These are phyloP conservation scores for Yamadazyma ubonensis DNA, from an alignment of 805 yeast genomes.

Conservation along the genomic window DNA sequence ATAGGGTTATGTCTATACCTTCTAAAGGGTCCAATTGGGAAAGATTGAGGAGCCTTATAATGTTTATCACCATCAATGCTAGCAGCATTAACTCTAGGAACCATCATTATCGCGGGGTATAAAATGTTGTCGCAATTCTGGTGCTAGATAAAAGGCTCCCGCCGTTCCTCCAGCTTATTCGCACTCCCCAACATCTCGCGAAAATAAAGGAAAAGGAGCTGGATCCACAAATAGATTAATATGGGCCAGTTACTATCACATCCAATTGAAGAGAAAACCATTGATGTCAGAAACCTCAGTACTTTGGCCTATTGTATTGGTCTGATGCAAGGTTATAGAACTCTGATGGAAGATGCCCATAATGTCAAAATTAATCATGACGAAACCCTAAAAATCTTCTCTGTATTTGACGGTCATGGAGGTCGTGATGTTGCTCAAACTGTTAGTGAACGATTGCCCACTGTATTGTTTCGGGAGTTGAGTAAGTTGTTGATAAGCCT, in stretches of 20 bases:
- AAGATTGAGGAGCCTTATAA: slow-evolving; percentile 33
- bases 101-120: slow-evolving; percentile 18
- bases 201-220: slow-evolving; percentile 1
- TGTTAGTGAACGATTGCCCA: slow-evolving; percentile 45
- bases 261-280: slow-evolving; percentile 66
- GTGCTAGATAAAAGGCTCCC: no score
- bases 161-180: not conserved
- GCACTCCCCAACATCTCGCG: slow-evolving; percentile 1
- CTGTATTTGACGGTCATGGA: slow-evolving; percentile 84
- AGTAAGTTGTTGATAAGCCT: slow-evolving; percentile 13
- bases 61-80: slow-evolving; percentile 31
- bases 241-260: slow-evolving; percentile 80
- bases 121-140: no score
- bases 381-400: slow-evolving; percentile 51
- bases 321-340: slow-evolving; percentile 75
- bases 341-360: slow-evolving; percentile 77
- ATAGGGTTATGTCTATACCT: slow-evolving; percentile 39
- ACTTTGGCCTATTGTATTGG: slow-evolving; percentile 62
- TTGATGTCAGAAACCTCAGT: slow-evolving; percentile 45
- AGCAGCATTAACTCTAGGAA: slow-evolving; percentile 26
- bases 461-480: slow-evolving; percentile 30
- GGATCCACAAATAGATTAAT: not conserved
- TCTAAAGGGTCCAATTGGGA: slow-evolving; percentile 43
- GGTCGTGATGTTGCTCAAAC: slow-evolving; percentile 61
- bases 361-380: slow-evolving; percentile 49